Base-by-base conservation (phyloP, 73 alveolate species). In the Paramecium primaurelia region DNA sequence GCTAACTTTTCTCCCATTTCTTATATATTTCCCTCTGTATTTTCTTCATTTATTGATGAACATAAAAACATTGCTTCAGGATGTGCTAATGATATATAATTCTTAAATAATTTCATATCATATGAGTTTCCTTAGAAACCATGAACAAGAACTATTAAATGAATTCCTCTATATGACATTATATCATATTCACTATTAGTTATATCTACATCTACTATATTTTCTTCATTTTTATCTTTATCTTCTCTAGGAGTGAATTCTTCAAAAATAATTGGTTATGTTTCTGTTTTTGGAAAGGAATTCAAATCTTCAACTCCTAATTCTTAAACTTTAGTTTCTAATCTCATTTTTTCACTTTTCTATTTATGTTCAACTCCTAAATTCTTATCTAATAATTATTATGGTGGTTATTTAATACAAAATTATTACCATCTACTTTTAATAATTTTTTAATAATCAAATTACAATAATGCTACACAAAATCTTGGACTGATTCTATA, bases 81-180 rank as follows among this genome's bases (percentile, higher is more conserved):
- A 92, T 96, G 96, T 54, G 96, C 95, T 85, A 96, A 92, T 9
- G 98, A 96, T 25, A 98, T 95, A 95, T 97, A 97, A 93, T 97
- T 98, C 89, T 96, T 97, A 69, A 98, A 80, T 69, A 97, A 86
- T 60, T 98, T 94, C 98, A 98, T 94, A 93, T 98, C 99, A 86
- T 97, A 96, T 28, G 99, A 95, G 92, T 98, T 98, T 22, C 99
- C 99, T 94, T 98, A 95, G 84, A 98, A 98, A 44, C 99, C 99
- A 92, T 98, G 99, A 26, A 97, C 99, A 88, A 98, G 94, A 37
- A 98, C 98, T 58, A 97, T 95, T 89, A 98, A 93, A 93, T 98
- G 99, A 49, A 96, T 95, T 14, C 99, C 99, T 64, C 94, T 75
- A 86, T 95, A 92, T 60, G 77, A 93, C 88, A 94, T 92, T 44